Conservation (phyloP, 441 rosid species). For the Gossypium trilobum region DNA sequence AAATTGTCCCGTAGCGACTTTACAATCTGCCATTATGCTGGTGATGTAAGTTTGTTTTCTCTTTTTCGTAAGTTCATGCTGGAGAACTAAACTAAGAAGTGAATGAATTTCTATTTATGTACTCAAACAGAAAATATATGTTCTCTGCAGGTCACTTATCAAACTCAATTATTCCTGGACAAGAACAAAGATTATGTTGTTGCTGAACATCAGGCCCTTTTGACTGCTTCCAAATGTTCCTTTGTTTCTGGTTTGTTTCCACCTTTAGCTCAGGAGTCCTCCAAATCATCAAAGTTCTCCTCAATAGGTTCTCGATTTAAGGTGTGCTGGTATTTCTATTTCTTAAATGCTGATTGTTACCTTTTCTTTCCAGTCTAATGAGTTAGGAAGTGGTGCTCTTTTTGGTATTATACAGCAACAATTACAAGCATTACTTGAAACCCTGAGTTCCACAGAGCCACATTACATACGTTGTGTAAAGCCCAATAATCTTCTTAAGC, state of each 20-base stretch:
- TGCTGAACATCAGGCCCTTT: conserved; percentile 92
- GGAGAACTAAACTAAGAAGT: conserved; percentile 11
- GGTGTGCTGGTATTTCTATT: conserved; percentile 40
- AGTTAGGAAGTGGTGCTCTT: conserved; percentile 12
- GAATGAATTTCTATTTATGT: conserved; percentile 1
- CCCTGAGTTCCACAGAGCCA: conserved; percentile 90
- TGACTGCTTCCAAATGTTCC: conserved; percentile 80
- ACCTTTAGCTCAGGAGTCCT: conserved; percentile 61
- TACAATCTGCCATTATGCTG: conserved; percentile 94
- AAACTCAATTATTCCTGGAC: conserved; percentile 89
- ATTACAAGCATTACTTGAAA: conserved; percentile 81
- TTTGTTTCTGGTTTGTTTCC: conserved; percentile 86
- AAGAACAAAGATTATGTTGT: conserved; percentile 98
- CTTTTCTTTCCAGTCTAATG: conserved; percentile 10
- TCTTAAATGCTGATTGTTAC: not conserved
- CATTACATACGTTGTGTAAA: conserved; percentile 97
- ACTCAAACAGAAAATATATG: conserved; percentile 8
- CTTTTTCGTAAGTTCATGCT: conserved; percentile 3
- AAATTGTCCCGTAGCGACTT: conserved; percentile 86
- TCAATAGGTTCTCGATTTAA: conserved; percentile 96
- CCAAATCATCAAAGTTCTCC: conserved; percentile 84
- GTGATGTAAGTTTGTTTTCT: conserved; percentile 58
- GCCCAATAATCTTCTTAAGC: conserved; percentile 98
- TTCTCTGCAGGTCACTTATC: conserved; percentile 78
- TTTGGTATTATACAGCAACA: conserved; percentile 66